Percentiles rank a stretch among this genome's conserved stretches.
Evolutionary conservation across 768 basidiomycete genomes (phyloP).

Genomic region (Suillus spraguei): DNA sequence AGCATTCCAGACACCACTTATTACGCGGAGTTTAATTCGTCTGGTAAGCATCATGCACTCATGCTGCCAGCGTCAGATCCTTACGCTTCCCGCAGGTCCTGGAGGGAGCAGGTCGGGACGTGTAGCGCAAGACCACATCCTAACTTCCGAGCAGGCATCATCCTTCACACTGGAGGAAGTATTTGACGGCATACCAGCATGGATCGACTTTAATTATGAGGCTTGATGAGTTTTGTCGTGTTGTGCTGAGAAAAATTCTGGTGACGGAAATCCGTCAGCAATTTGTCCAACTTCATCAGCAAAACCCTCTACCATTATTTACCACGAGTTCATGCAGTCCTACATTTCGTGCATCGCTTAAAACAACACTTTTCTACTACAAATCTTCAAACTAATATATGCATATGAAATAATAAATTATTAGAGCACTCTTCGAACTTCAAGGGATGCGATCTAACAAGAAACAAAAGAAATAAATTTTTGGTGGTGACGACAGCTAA

Average conservation of each 20-base stretch:
- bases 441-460: too few species aligned
- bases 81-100: conserved; percentile 40
- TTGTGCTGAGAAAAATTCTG: neutral
- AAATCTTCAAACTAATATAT: too few species aligned
- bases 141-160: conserved; percentile 28
- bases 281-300: too few species aligned
- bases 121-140: conserved; percentile 49
- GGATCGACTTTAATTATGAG: conserved; percentile 57
- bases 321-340: too few species aligned
- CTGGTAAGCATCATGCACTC: conserved; percentile 34
- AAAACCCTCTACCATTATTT: too few species aligned
- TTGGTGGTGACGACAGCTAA: too few species aligned
- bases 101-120: conserved; percentile 49
- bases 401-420: too few species aligned
- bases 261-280: neutral
- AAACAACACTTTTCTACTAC: too few species aligned
- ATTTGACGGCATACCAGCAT: conserved; percentile 50
- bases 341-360: too few species aligned
- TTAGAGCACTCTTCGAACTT: too few species aligned
- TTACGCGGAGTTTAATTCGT: conserved; percentile 58
- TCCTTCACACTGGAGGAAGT: conserved; percentile 50
- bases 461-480: too few species aligned
- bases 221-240: conserved; percentile 21
- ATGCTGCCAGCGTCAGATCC: neutral
- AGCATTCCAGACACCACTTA: conserved; percentile 57